Evolutionary conservation across 2,329 filamentous ascomycete species (phyloP), one percentile per base, ranked within the genome.

Genomic region (Fusarium sp.): DNA sequence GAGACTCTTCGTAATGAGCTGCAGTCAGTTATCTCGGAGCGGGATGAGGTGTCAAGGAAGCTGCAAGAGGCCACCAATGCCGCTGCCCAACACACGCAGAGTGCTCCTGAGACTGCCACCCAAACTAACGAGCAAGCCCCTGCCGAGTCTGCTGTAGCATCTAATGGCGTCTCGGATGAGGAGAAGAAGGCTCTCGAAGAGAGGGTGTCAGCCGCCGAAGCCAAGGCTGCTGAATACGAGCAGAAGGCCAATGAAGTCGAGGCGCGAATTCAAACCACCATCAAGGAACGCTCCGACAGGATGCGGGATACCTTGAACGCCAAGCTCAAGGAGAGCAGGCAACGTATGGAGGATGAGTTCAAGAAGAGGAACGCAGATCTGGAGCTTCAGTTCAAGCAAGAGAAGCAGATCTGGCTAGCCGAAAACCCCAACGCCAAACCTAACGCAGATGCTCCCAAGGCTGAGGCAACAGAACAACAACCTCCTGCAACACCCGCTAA

Each of bases 241-340:
- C 81, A 84, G 16, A 91, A 90, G 78, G 86, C 83, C 2, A 85
- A 86, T 56, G 87, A 90, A 64, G 82, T 91, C 18, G 91, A 94
- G 75, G 86, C 88, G 30, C 85, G 84, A 57, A 85, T 89, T 46
- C 83, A 88, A 58, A 81, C 80, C 37, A 89, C 86, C 13, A 84
- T 92, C 62, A 91, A 91, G 73, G 82, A 85, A 54, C 86, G 90
- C 45, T 89, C 89, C 2, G 88, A 92, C 44, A 87, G 87, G 76
- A 91, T 93, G 90, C 91, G 90, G 74, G 84, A 87, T 23, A 81
- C 86, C 3, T 81, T 93, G 51, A 91, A 90, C 73, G 89, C 88
- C 76, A 93, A 91, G 76, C 84, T 97, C 18, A 87, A 84, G 59
- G 93, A 93, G 72, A 86, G 89, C 45, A 86, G 85, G 69, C 79